phyloP scores from a whole-genome alignment of 176 grass and related monocot species.

The Eragrostis curvula region DNA sequence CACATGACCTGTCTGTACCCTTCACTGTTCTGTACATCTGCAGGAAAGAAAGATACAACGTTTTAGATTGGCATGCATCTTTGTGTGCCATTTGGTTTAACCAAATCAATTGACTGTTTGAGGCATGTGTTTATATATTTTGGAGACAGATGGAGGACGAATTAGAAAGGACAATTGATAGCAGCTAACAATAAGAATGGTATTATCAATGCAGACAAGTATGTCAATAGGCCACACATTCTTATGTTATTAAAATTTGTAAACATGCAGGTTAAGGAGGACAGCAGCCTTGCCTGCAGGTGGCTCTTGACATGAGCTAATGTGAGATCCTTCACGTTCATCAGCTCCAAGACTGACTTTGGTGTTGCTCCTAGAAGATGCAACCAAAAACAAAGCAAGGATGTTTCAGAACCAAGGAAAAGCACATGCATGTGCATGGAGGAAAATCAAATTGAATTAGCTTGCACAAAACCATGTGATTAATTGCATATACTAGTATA shows the following conservation, averaged over 20 bases:
- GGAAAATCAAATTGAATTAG: not conserved
- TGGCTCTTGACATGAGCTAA: constrained; percentile 99
- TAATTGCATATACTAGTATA: not conserved
- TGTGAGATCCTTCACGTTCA: constrained; percentile 99
- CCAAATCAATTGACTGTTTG: constrained; percentile 1
- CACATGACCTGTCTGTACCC: constrained; percentile 81
- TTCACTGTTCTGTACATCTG: constrained; percentile 99
- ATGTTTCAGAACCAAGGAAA: constrained; percentile 21
- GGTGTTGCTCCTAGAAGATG: constrained; percentile 85
- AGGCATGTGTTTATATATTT: constrained; percentile 7
- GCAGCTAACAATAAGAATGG: constrained; percentile 21
- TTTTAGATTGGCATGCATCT: not conserved
- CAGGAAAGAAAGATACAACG: constrained; percentile 31
- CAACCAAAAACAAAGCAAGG: constrained; percentile 23
- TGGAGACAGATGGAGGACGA: not conserved
- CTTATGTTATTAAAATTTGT: constrained; percentile 12
- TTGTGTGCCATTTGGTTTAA: constrained; percentile 24
- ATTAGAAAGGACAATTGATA: constrained; percentile 30
- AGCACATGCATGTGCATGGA: constrained; percentile 26
- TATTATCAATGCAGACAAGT: not conserved
- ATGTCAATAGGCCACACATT: constrained; percentile 3
- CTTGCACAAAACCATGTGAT: constrained; percentile 25
- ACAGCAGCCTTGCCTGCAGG: constrained; percentile 67
- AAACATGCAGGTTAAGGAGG: constrained; percentile 16
- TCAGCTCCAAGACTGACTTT: constrained; percentile 98